Evolutionary conservation across 2,329 filamentous ascomycete species (phyloP), one percentile per base, ranked within the genome.

Genomic region (Fonsecaea erecta): DNA sequence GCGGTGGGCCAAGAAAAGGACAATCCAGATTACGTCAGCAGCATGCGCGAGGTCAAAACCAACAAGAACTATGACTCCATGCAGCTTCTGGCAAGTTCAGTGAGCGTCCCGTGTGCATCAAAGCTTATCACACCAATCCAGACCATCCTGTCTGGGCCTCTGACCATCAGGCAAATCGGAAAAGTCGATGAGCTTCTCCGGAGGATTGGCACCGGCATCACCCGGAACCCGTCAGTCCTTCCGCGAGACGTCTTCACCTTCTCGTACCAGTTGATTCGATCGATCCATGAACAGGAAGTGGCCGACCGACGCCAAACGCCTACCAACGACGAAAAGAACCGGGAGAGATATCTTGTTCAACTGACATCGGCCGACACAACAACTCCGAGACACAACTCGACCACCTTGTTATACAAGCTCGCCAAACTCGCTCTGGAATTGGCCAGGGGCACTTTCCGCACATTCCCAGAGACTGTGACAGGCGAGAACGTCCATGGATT

Each of bases 21-120:
- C 73, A 94, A 94, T 0, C 93, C 97, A 72, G 95, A 93, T 60
- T 99, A 99, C 76, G 89, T 90, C 62, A 97, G 88, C 75, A 91
- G 94, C 77, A 97, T 96, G 89, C 97, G 96, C 77, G 95, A 99
- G 79, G 90, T 99, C 63, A 98, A 97, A 81, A 95, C 91, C 77
- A 97, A 91, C 82, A 99, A 98, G 82, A 97, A 93, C 75, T 96
- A 93, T 73, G 96, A 99, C 75, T 96, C 95, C 0, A 96, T 98
- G 89, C 94, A 98, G 76, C 83, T 98, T 16, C 84, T 98, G 69
- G 90, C 95, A 28, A 91, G 89, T 73, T 93, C 89, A 54, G 89
- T 92, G 1, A 94, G 93, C 1, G 83, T 97, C 26, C 82, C 79
- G 58, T 87, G 88, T 63, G 84, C 98, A 5, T 87, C 89, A 54